A percentile compares a stretch with the other conserved stretches of the same genome.
These are phyloP conservation scores for Phytopythium montanum DNA, from an alignment of 352 stramenopile species.

Conservation along the genomic window DNA sequence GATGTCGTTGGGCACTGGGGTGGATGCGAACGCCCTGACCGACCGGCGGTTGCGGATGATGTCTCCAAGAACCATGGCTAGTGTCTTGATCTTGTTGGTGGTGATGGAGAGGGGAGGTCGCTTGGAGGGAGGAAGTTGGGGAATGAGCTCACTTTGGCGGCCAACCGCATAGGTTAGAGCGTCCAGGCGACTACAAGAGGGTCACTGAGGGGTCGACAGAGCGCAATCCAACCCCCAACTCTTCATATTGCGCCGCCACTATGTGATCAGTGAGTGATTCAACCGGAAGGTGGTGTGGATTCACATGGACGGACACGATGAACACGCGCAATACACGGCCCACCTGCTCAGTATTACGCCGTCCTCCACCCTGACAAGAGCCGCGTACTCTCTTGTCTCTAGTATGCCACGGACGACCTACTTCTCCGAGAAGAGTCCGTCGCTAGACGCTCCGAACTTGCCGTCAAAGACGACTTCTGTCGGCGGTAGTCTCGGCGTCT, in stretches of 20 bases:
- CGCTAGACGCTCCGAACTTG: conserved; percentile 70
- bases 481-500: conserved; percentile 43
- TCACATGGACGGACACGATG: too few species aligned
- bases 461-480: conserved; percentile 83
- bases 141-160: neutral
- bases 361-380: too few species aligned
- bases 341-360: too few species aligned
- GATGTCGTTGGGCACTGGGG: conserved; percentile 35
- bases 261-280: too few species aligned
- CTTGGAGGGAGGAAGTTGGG: neutral
- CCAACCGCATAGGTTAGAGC: too few species aligned
- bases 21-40: conserved; percentile 25
- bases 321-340: too few species aligned
- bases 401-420: neutral
- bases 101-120: neutral
- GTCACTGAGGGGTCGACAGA: too few species aligned
- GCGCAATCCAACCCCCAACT: too few species aligned
- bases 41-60: conserved; percentile 18
- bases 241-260: too few species aligned
- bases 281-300: too few species aligned
- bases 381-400: too few species aligned
- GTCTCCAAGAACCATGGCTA: neutral
- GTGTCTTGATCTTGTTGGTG: neutral
- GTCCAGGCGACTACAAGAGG: too few species aligned
- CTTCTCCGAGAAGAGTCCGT: conserved; percentile 36